Conservation (phyloP, 768 basidiomycete species). For the Kockovaella imperatae region DNA sequence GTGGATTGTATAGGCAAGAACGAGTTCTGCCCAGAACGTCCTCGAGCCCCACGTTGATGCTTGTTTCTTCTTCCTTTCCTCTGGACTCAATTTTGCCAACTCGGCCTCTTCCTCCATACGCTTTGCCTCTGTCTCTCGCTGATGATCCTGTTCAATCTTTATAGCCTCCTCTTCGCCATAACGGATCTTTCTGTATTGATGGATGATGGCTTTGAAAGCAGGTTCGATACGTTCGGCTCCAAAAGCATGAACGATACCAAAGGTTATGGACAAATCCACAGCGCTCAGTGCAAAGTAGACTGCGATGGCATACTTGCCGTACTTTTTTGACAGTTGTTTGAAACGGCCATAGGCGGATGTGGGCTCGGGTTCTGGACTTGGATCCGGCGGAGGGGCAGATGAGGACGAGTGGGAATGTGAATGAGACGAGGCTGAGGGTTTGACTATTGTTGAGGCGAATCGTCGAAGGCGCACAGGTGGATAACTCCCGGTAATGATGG, state of each 20-base stretch:
- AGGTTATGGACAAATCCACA: slow-evolving; percentile 77
- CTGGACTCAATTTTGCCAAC: slow-evolving; percentile 4
- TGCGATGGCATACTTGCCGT: slow-evolving; percentile 92
- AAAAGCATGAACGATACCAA: slow-evolving; percentile 71
- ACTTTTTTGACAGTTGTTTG: slow-evolving; percentile 65
- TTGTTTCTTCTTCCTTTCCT: slow-evolving; percentile 5
- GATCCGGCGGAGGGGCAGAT: neutral
- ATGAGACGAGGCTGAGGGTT: neutral
- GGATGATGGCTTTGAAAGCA: slow-evolving; percentile 48
- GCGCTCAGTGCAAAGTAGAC: slow-evolving; percentile 68
- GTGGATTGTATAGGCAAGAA: slow-evolving; percentile 90
- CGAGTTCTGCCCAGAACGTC: slow-evolving; percentile 82
- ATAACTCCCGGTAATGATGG: too few relatives aligned
- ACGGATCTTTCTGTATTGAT: slow-evolving; percentile 34
- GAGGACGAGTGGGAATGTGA: slow-evolving; percentile 1
- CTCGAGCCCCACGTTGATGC: slow-evolving; percentile 50
- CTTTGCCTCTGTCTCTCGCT: slow-evolving; percentile 20
- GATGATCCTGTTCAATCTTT: slow-evolving; percentile 5
- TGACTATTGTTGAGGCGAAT: neutral
- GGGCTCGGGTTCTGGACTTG: slow-evolving; percentile 12
- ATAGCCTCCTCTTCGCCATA: slow-evolving; percentile 25
- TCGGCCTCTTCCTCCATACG: slow-evolving; percentile 11
- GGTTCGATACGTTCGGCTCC: slow-evolving; percentile 84
- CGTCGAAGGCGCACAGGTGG: too few relatives aligned
- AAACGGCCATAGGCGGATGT: slow-evolving; percentile 24